These are phyloP conservation scores for Thraustotheca clavata DNA, from an alignment of 352 stramenopile species.

Conservation along the genomic window DNA sequence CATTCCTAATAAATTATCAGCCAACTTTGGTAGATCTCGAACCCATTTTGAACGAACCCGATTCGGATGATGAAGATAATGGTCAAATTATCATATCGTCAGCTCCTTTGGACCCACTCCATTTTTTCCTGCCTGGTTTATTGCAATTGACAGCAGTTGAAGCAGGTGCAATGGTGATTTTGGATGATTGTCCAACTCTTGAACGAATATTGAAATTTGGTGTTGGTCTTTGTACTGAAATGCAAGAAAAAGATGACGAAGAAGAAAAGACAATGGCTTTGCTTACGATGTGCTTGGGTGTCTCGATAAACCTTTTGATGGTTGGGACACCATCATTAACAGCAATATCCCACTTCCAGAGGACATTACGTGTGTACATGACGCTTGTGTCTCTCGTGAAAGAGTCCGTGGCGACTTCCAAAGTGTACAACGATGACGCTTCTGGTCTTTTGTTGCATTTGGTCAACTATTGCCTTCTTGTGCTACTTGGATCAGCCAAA, in stretches of 20 bases:
- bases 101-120: conserved; percentile 47
- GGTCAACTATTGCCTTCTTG: conserved; percentile 38
- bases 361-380: conserved; percentile 51
- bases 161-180: conserved; percentile 45
- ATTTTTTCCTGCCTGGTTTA: conserved; percentile 73
- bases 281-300: conserved; percentile 61
- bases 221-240: conserved; percentile 51
- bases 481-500: conserved; percentile 58
- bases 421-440: conserved; percentile 62
- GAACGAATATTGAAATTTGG: conserved; percentile 67
- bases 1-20: conserved; percentile 76
- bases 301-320: conserved; percentile 73
- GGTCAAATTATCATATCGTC: conserved; percentile 26
- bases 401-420: conserved; percentile 35
- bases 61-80: conserved; percentile 66
- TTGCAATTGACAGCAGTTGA: conserved; percentile 64
- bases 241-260: conserved; percentile 37
- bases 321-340: conserved; percentile 23
- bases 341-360: background rate
- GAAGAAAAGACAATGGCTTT: too few relatives aligned
- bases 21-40: conserved; percentile 20
- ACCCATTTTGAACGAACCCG: conserved; percentile 25
- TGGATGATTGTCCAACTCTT: conserved; percentile 49
- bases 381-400: conserved; percentile 34
- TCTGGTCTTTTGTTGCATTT: conserved; percentile 75